Base-by-base conservation (phyloP, 75 land plant species). In the Gnetum montanum region DNA sequence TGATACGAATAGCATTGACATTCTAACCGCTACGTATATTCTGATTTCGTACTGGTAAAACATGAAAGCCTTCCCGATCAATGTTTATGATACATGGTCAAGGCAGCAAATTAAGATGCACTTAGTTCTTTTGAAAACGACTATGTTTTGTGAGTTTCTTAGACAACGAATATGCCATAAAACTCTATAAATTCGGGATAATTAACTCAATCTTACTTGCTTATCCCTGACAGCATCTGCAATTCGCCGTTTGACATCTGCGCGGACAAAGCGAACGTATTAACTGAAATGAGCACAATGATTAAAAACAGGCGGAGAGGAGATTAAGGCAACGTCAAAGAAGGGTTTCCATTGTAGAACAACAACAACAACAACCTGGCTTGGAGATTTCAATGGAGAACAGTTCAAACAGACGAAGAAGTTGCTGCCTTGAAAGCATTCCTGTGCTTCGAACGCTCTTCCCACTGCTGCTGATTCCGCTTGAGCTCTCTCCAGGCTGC, bases 201-300 rank as follows among this genome's bases (percentile, higher is more conserved):
- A n/a, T n/a, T 13, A 34, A 20, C 10, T 18, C 8, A 18, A 25
- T 31, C 54, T 57, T 36, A 83, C 96, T 73, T 86, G 78, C 31
- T 75, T 81, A 22, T 72, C 74, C 49, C 62, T 64, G 3, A 91
- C 97, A 60, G 93, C 97, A 64, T 91, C 97, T 3, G 75, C 70
- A 38, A 91, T 81, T 40, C 92, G 74, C 43, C 70, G 75, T 73
- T 91, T 91, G 46, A 82, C 85, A 56, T 87, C 97, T 91, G 77
- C 57, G 27, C 19, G 20, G 38, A 31, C 31, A 50, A 57, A 22
- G 47, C 46, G 28, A 25, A 58, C 1, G 3, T 34, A 46, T 64
- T 34, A 43, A 13, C 40, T 57, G 2, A n/a, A 10, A 18, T 5
- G 46, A 19, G 33, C 6, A n/a, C 15, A 25, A n/a, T 27, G 25